Base-by-base conservation (phyloP, 345 rosid species). In the Pugionium cornutum region DNA sequence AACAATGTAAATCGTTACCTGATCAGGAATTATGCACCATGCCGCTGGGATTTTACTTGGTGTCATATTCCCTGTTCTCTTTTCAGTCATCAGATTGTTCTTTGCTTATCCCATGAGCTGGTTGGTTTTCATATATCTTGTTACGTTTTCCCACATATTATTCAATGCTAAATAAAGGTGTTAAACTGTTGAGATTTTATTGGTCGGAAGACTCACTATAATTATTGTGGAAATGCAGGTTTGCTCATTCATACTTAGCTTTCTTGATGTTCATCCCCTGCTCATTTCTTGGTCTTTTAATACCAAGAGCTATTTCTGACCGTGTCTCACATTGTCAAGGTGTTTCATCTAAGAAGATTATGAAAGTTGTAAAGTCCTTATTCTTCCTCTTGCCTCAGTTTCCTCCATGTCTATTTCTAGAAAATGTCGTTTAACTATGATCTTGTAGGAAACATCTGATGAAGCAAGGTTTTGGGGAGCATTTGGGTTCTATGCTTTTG, bases 381-480 rank as follows among this genome's bases (percentile, higher is more conserved):
- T 74, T 57, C 47, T 60, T 58, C 44, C 57, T 46, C 58, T 47
- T 50, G 41, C 18, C 30, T 67, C 40, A 54, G 5, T 67, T 6
- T 32, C 11, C 0, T 45, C 67, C 37, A 9, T 58, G 32, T 47
- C 45, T 73, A 25, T 66, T 27, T 37, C 46, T 45, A 26, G 60
- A 64, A 55, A 53, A 37, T 69, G 33, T 76, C 63, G 65, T 53
- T 7, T 44, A 57, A 41, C 51, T 2, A 50, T 58, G 58, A 63
- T 78, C 47, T 79, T 78, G 68, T 81, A 94, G 99, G 95, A 52
- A 41, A 58, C 79, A 58, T 83, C 82, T 43, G 79, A 84, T 76
- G 89, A 90, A 78, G 94, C 91, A 58, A 78, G 96, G 78, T 94
- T 90, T 82, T 94, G 99, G 97, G 99, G 99, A 80, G 92, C 99